Evolutionary conservation across 2,329 filamentous ascomycete genomes (phyloP), one percentile per base, ranked within the genome.

Genomic region (Rutstroemia sp.): DNA sequence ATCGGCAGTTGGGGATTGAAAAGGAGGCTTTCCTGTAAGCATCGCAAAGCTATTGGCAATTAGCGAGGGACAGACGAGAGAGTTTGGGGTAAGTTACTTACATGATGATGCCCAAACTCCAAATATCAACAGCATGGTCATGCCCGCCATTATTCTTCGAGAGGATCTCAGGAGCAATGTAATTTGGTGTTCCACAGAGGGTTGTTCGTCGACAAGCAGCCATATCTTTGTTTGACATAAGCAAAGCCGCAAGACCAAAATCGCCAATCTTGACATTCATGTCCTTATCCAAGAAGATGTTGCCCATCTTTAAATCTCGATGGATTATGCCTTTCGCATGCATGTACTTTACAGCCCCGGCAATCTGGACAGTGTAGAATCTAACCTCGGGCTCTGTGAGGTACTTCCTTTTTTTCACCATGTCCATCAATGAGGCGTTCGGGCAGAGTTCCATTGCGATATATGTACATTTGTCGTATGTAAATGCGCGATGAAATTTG

Each of bases 251-350:
- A 55, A 99, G 78, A 3, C 94, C 94, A 73, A 99, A 99, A 71
- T 99, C 94, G 46, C 94, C 94, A 65, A 99, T 90, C 71, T 99
- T 99, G 65, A 96, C 87, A 68, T 99, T 95, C 92, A 99, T 96
- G 63, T 91, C 79, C 54, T 83, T 83, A 71, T 99, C 94, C 52
- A 99, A 78, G 67, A 99, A 99, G 63, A 99, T 86, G 70, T 99
- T 99, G 49, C 94, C 95, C 78, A 96, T 97, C 74, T 99, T 99
- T 65, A 99, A 74, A 72, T 99, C 94, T 50, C 94, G 84, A 72
- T 99, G 94, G 50, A 97, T 96, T 60, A 99, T 95, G 62, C 92
- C 94, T 69, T 95, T 88, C 67, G 85, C 85, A 72, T 99, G 95
- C 77, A 99, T 88, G 70, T 99, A 99, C 73, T 97, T 97, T 73